A percentile compares a stretch with the other conserved stretches of the same genome.
phyloP scores from a whole-genome alignment of 163 green algal genomes.

The Picocystis sp. region DNA sequence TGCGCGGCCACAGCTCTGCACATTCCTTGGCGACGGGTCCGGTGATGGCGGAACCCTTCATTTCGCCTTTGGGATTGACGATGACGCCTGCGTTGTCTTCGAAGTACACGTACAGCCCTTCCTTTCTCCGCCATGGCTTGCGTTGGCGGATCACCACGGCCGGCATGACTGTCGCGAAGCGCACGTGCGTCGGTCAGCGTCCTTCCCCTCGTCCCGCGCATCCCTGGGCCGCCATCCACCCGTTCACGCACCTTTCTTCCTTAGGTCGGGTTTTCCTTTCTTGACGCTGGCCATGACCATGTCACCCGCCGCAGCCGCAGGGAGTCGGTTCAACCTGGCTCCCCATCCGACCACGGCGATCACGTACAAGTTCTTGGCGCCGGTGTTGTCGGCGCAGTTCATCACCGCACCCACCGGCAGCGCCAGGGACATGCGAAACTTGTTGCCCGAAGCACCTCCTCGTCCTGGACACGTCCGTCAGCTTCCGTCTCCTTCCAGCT shows the following conservation, averaged over 20 bases:
- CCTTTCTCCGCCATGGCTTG: constrained; percentile 95
- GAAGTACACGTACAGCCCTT: constrained; percentile 99
- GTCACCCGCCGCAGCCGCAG: constrained; percentile 63
- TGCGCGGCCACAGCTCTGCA: constrained; percentile 96
- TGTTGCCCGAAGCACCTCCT: constrained; percentile 82
- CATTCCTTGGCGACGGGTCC: constrained; percentile 98
- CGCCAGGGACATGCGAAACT: constrained; percentile 93
- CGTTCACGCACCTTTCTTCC: constrained; percentile 83
- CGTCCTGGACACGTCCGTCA: constrained; percentile 22
- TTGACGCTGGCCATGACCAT: constrained; percentile 99
- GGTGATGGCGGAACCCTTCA: constrained; percentile 99
- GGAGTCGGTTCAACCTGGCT: constrained; percentile 87
- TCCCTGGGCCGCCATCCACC: neutral
- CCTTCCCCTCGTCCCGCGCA: too few relatives aligned
- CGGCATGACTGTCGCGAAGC: constrained; percentile 60
- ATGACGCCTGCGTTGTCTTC: constrained; percentile 99
- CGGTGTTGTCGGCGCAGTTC: constrained; percentile 98
- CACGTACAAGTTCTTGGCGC: constrained; percentile 99
- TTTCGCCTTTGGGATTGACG: constrained; percentile 98
- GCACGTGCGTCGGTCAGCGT: neutral
- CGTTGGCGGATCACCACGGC: constrained; percentile 94
- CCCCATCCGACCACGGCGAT: constrained; percentile 89
- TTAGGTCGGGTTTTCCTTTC: constrained; percentile 98
- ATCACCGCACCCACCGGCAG: constrained; percentile 87
- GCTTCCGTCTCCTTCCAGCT: too few relatives aligned